Evolutionary conservation across 2,329 filamentous ascomycete species (phyloP), one percentile per base, ranked within the genome.

Genomic region (Furcasterigmium sp.): DNA sequence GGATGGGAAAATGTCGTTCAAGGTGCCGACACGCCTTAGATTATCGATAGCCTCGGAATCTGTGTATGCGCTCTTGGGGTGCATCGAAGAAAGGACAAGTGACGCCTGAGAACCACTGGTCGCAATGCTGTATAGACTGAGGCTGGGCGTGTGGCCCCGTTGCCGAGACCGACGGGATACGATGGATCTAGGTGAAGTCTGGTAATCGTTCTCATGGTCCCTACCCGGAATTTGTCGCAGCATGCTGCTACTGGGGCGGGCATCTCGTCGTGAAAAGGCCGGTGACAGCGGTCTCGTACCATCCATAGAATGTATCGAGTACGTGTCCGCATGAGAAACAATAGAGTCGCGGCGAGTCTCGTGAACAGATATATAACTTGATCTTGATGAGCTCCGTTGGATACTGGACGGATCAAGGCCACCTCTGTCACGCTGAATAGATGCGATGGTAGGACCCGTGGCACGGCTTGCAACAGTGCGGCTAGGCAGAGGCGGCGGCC

Each of bases 81-180:
- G 67, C 40, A 70, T 72, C 0, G 73, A 66, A 1, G 74, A 72
- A 8, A 77, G 56, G 0, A 76, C 61, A 6, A 82, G 58, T 0
- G 78, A 80, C 3, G 70, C 65, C 46, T 78, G 71, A 0, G 77
- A 81, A 41, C 69, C 73, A 47, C 73, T 76, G 0, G 77, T 76
- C 17, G 68, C 69, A 3, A 83, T 59, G 4, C 78, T 84, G 54
- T 83, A 83, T 14, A 84, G 73, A 49, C 79, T 84, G 14, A 84
- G 73, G 49, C 79, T 84, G 3, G 71, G 69, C 1, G 68, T 64
- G 45, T 71, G 60, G 13, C 59, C 53, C 8, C 61, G 60, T 1
- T 64, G 64, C 26, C 51, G 52, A 6, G 51, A 51, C 3, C 59
- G 65, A 20, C 58, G 53, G 42, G 46, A 41, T n/a, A 45, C 46